These are phyloP conservation scores for Helicostylum pulchrum DNA, from an alignment of 192 early-diverging fungal genomes.

Conservation along the genomic window DNA sequence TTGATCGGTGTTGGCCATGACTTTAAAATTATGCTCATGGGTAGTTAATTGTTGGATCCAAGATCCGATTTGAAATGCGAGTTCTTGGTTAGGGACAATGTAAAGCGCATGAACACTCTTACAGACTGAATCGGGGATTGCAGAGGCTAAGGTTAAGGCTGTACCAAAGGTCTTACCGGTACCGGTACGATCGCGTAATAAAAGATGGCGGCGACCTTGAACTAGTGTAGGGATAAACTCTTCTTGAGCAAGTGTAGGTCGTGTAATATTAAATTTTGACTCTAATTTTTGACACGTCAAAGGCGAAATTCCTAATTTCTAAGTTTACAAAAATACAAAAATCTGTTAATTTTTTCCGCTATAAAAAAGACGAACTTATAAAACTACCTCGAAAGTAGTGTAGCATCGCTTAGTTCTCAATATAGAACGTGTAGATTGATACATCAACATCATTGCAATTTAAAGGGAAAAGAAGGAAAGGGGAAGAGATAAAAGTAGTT, in stretches of 20 bases:
- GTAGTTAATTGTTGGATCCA: constrained; percentile 38
- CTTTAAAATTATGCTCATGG: not conserved
- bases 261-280: constrained; percentile 26
- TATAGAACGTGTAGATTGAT: not conserved
- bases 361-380: not conserved
- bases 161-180: constrained; percentile 59
- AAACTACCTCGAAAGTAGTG: too few species aligned
- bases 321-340: too few species aligned
- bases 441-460: not conserved
- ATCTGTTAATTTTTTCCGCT: too few species aligned
- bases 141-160: constrained; percentile 39
- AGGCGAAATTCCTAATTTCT: constrained; percentile 22
- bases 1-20: constrained; percentile 13
- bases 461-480: not conserved
- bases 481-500: not conserved
- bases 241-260: constrained; percentile 44
- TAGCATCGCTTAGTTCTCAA: too few species aligned
- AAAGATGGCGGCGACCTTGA: constrained; percentile 34
- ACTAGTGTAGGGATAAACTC: constrained; percentile 44
- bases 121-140: not conserved
- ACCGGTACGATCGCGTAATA: constrained; percentile 51
- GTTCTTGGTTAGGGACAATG: constrained; percentile 51
- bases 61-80: constrained; percentile 44
- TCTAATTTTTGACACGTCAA: constrained; percentile 21
- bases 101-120: constrained; percentile 22